Evolutionary conservation across 1,284 basidiomycete genomes (phyloP).

Genomic region (Caloboletus firmus): DNA sequence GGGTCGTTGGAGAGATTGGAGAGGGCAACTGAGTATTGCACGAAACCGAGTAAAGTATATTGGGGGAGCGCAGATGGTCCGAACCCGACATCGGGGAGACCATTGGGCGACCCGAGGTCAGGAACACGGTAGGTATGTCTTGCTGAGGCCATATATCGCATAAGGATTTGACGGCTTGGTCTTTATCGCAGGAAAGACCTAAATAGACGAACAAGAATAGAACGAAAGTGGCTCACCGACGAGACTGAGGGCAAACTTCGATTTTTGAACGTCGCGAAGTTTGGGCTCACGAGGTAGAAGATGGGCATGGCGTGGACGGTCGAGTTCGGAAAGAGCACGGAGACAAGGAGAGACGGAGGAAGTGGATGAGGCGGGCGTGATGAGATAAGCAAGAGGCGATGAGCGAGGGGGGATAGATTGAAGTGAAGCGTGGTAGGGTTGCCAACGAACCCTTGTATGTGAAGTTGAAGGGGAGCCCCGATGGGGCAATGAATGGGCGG

Average conservation of each 20-base stretch:
- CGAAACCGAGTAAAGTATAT: slow-evolving; percentile 18
- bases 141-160: slow-evolving; percentile 75
- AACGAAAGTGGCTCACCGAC: slow-evolving; percentile 54
- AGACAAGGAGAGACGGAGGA: slow-evolving; percentile 42
- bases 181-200: slow-evolving; percentile 31
- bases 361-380: slow-evolving; percentile 48
- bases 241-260: slow-evolving; percentile 61
- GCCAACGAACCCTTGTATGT: slow-evolving; percentile 32
- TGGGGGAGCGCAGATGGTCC: slow-evolving; percentile 31
- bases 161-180: slow-evolving; percentile 68
- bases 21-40: slow-evolving; percentile 52
- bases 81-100: slow-evolving; percentile 25
- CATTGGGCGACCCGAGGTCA: slow-evolving; percentile 41
- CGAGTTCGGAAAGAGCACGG: slow-evolving; percentile 38
- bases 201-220: slow-evolving; percentile 14
- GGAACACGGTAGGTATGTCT: slow-evolving; percentile 64
- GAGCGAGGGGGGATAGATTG: slow-evolving; percentile 41
- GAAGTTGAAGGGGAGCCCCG: slow-evolving; percentile 57
- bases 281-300: slow-evolving; percentile 35
- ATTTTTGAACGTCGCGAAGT: slow-evolving; percentile 54
- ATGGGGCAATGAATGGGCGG: slow-evolving; percentile 33
- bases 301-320: slow-evolving; percentile 36
- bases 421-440: no score
- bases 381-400: slow-evolving; percentile 48
- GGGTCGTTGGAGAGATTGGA: slow-evolving; percentile 41